Evolutionary conservation across 306 rosid species (phyloP), one percentile per base, ranked within the genome.

Genomic region (Canavalia ensiformis): DNA sequence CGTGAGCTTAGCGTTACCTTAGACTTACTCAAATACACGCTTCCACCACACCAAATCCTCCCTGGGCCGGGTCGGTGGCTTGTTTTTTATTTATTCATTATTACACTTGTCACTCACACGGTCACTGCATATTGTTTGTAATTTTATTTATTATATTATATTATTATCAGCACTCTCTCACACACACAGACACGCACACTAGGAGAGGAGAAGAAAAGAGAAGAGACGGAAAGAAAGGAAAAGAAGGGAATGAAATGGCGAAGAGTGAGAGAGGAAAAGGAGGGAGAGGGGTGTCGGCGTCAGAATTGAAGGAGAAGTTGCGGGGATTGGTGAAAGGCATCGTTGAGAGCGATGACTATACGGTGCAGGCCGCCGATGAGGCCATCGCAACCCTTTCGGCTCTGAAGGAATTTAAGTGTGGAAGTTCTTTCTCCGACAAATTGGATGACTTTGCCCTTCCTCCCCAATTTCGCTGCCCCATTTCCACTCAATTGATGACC

Each of bases 381-480:
- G 93, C 97, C 28, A 86, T 91, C 41, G 42, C 85, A 1, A 76
- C 80, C 11, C 89, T 93, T 75, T 55, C 74, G 9, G 63, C 89
- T 84, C 87, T 91, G 52, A 93, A 81, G 76, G 45, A 83, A 60
- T 76, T 89, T 10, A 84, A 85, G 47, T 66, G 44, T 12, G 42
- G 71, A 31, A 9, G 11, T 0, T 59, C 89, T 5, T 51, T 60
- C 54, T 74, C 85, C 4, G 50, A 74, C n/a, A 81, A 75, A 31
- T 68, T 85, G 10, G 83, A 82, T 41, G 72, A 83, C 2, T 78
- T 63, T 33, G 7, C 31, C 65, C 68, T 82, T 63, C 98, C 97
- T 58, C 65, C 87, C 2, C 74, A 84, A 59, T 94, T 92, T 58
- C 89, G 88, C 13, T 94, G 98, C 50, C 97, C 98, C 76, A 92